phyloP scores from a whole-genome alignment of 2,329 filamentous ascomycete species.

The Lasiodiplodia theobromae region DNA sequence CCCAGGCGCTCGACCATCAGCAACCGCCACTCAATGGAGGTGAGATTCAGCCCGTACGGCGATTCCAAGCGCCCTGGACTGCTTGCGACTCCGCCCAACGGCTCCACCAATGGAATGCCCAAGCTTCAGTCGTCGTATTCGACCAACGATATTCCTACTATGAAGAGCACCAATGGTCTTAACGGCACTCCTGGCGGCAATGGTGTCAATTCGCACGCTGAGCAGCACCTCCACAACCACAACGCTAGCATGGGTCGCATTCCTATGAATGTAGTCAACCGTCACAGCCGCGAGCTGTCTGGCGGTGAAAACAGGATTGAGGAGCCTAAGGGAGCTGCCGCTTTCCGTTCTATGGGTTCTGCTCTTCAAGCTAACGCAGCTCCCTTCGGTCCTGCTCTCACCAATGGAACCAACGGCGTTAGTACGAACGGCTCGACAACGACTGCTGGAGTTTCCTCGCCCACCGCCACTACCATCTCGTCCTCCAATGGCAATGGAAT shows the following conservation, averaged over 20 bases:
- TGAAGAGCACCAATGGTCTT: constrained; percentile 71
- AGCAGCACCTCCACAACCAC: constrained; percentile 71
- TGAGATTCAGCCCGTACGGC: constrained; percentile 48
- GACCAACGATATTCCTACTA: constrained; percentile 84
- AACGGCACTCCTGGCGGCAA: constrained; percentile 41
- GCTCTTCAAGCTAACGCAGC: constrained; percentile 80
- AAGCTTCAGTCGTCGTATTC: constrained; percentile 90
- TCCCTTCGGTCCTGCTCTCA: constrained; percentile 73
- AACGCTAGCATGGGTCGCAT: constrained; percentile 84
- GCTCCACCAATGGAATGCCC: constrained; percentile 65
- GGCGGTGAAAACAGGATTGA: constrained; percentile 45
- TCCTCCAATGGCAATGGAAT: constrained; percentile 7
- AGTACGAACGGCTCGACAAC: not conserved
- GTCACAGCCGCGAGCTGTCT: constrained; percentile 76
- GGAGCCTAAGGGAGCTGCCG: constrained; percentile 49
- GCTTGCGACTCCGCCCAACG: constrained; percentile 66
- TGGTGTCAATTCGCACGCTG: constrained; percentile 59
- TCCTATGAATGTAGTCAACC: constrained; percentile 69
- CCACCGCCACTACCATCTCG: constrained; percentile 16
- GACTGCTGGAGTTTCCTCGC: constrained; percentile 10
- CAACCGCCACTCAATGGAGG: constrained; percentile 58
- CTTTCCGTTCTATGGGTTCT: constrained; percentile 70
- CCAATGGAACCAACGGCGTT: not conserved
- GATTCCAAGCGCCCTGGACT: constrained; percentile 55
- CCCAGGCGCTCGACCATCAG: constrained; percentile 39